Conservation (phyloP, 1,284 basidiomycete species). For the Grifola frondosa region DNA sequence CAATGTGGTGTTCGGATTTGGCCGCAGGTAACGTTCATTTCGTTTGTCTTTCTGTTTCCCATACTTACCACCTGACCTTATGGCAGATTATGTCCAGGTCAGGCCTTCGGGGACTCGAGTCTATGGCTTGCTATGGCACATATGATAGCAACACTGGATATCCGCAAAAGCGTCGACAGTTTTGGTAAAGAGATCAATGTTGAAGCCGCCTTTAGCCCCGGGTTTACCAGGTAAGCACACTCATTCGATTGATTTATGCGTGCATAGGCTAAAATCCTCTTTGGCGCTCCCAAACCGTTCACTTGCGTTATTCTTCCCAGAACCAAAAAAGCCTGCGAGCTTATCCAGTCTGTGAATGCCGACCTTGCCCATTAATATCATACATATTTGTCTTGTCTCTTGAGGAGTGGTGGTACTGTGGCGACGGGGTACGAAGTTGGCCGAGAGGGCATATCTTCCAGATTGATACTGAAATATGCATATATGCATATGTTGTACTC, state of each 20-base stretch:
- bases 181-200: constrained; percentile 23
- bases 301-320: constrained; percentile 10
- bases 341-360: too few species aligned
- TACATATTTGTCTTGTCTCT: too few species aligned
- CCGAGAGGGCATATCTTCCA: too few species aligned
- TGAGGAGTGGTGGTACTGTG: too few species aligned
- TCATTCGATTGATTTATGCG: neutral
- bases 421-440: too few species aligned
- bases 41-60: neutral
- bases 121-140: constrained; percentile 27
- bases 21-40: constrained; percentile 29
- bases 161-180: constrained; percentile 20
- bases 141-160: constrained; percentile 27
- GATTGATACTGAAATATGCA: too few species aligned
- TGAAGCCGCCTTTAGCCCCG: constrained; percentile 18
- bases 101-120: constrained; percentile 25
- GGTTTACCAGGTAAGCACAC: constrained; percentile 13
- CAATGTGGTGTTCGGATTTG: constrained; percentile 16
- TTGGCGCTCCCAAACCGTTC: constrained; percentile 13
- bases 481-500: too few species aligned
- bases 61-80: neutral
- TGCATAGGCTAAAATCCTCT: constrained; percentile 3
- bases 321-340: constrained; percentile 2
- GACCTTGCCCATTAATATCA: too few species aligned
- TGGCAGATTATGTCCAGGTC: constrained; percentile 28